phyloP scores from a whole-genome alignment of 371 early-diverging fungal genomes.

The Rhizopus microsporus region DNA sequence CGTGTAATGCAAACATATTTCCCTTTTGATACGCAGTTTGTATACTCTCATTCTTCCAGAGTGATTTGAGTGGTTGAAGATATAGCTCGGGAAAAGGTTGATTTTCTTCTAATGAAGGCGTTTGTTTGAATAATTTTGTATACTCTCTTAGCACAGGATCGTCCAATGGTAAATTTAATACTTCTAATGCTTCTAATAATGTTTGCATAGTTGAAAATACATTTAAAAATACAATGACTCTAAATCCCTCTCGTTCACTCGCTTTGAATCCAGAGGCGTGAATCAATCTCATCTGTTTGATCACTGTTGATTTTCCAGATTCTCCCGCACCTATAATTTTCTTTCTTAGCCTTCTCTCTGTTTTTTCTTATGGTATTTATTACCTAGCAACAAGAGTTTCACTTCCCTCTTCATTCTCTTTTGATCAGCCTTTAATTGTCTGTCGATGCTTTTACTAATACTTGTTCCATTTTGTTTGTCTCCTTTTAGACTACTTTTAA shows the following conservation, averaged over 20 bases:
- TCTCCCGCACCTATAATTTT: constrained; percentile 88
- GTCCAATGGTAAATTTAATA: constrained; percentile 60
- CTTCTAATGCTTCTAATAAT: constrained; percentile 80
- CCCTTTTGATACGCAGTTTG: constrained; percentile 65
- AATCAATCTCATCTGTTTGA: constrained; percentile 96
- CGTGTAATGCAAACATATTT: constrained; percentile 82
- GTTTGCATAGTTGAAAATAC: constrained; percentile 83
- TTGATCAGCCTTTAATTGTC: constrained; percentile 76
- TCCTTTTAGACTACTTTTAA: constrained; percentile 15
- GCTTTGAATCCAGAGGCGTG: constrained; percentile 87
- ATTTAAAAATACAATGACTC: constrained; percentile 86
- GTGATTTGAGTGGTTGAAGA: constrained; percentile 68
- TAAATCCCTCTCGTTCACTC: constrained; percentile 84
- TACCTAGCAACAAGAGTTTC: constrained; percentile 88
- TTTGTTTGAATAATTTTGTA: constrained; percentile 28
- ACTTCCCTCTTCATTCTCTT: constrained; percentile 76
- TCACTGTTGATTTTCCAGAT: constrained; percentile 94
- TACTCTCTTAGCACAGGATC: constrained; percentile 60
- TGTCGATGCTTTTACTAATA: constrained; percentile 77
- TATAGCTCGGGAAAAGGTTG: constrained; percentile 67
- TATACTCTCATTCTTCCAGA: constrained; percentile 79
- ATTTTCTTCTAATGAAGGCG: constrained; percentile 54
- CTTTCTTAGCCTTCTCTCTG: too few relatives aligned
- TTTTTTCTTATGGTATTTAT: neutral
- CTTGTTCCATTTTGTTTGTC: constrained; percentile 9